Base-by-base conservation (phyloP, 163 green algal genomes). In the Picocystis sp. region DNA sequence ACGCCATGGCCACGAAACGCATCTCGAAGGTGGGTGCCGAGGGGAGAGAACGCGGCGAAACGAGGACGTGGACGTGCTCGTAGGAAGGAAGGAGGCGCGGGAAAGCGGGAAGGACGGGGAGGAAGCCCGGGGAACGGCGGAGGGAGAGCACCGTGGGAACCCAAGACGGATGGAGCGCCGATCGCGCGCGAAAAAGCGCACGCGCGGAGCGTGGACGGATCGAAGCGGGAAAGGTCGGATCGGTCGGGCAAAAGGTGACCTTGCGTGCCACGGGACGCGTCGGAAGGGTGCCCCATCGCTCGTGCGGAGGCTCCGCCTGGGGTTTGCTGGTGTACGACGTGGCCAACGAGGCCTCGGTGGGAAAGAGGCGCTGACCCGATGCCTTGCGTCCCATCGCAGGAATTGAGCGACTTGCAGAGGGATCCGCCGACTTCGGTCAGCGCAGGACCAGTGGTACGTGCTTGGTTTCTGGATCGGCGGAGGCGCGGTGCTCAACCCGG, bases 371-470 rank as follows among this genome's bases (percentile, higher is more conserved):
- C 24, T 34, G 15, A 41, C 33, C 10, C 15, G 15, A 9, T 6
- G 5, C 35, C 23, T 19, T 11, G 33, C 51, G 17, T 23, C 0
- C 11, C 3, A 24, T 13, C 22, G 35, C 35, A 54, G 17, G 21
- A 23, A 22, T 8, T 77, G 52, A 64, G 88, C 78, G 82, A 93
- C 59, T 59, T 92, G 17, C 79, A 92, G 72, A 84, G 80, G 57
- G 85, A 94, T 60, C 85, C 84, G 0, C 85, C 85, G 13, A 92
- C 85, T 3, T 86, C 74, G 11, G 94, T 85, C 73, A 88, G 74
- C n/a, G 61, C 61, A 23, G 61, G 61, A 57, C 60, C 24, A 19
- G 51, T 23, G 22, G 44, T 25, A 50, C 44, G 44, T 25, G 22
- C 44, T 50, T 23, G 44, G 44, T 25, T 50, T 50, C 21, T 19